Base-by-base conservation (phyloP, 306 rosid genomes). In the Sicyos edulis region DNA sequence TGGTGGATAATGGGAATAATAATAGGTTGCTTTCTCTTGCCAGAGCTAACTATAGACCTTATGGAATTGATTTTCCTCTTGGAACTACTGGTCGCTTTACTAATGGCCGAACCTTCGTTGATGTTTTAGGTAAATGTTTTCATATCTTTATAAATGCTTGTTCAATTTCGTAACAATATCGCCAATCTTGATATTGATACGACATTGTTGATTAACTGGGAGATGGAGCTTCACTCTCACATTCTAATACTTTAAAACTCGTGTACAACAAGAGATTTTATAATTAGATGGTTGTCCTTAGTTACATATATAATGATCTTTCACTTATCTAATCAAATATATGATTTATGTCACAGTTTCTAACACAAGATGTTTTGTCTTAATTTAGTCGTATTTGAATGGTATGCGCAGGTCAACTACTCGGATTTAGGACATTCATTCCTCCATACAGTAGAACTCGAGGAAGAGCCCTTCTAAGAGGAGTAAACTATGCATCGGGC, bases 1-100 rank as follows among this genome's bases (percentile, higher is more conserved):
- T 92, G 85, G 98, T 92, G 15, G 98, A 92, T 73, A 92, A 92
- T 79, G 98, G 98, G 13, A 92, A 92, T 73, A 92, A 92, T 79
- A 88, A 92, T 75, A 65, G 80, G 1, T 76, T 92, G 0, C 20
- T 87, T 44, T 78, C 96, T 1, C 96, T 92, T 61, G 83, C 98
- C 10, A 90, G 96, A 70, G 98, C 98, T 20, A 92, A 92, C 42
- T 92, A 90, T 70, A 81, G 90, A 80, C 98, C 98, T 68, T 90
- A 90, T 47, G 96, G 96, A 75, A 57, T 88, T 40, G 96, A 90
- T 83, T 92, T 92, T 73, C 96, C 96, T 20, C 84, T 10, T 6
- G 98, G 96, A 20, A 16, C 90, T 54, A 92, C 91, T 37, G 98
- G 98, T 14, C 96, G 98, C 34, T 92, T 92, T 84, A 92, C 98